Percentiles rank a stretch among this genome's conserved stretches.
phyloP scores from a whole-genome alignment of 148 eudicot species.

The Nepenthes mirabilis region DNA sequence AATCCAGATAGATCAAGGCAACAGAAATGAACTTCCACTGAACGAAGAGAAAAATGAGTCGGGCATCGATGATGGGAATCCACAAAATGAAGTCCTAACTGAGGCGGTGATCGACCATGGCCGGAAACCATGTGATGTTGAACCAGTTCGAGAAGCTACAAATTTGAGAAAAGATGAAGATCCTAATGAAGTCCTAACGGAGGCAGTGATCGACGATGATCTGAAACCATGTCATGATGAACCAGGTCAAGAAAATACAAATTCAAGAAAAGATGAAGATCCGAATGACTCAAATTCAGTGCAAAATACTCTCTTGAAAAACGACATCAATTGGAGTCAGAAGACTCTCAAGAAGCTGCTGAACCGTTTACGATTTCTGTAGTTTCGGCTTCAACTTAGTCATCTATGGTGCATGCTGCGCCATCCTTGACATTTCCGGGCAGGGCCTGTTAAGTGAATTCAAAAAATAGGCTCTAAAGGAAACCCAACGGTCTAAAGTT shows the following conservation, averaged over 20 bases:
- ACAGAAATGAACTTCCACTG: constrained; percentile 2
- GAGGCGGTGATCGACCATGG: constrained; percentile 3
- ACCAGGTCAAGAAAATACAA: not conserved
- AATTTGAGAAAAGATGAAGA: constrained; percentile 3
- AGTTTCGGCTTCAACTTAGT: not conserved
- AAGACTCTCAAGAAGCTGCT: constrained; percentile 29
- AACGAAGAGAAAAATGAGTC: not conserved
- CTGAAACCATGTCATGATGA: not conserved
- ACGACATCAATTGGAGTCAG: constrained; percentile 33
- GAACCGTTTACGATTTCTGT: constrained; percentile 16
- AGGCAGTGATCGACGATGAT: too few species aligned
- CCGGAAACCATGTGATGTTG: not conserved
- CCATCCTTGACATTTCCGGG: too few species aligned
- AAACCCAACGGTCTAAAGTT: too few species aligned
- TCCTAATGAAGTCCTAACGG: not conserved
- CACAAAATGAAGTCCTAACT: constrained; percentile 1
- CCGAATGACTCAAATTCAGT: constrained; percentile 1
- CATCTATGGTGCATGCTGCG: not conserved
- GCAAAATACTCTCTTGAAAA: constrained; percentile 5
- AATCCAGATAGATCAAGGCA: constrained; percentile 6
- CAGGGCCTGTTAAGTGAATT: too few species aligned
- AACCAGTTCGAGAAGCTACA: not conserved
- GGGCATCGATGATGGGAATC: not conserved
- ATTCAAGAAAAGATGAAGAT: constrained; percentile 3
- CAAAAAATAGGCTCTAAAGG: too few species aligned